Conservation (phyloP, 2,329 filamentous ascomycete species). For the Fusarium continuum region DNA sequence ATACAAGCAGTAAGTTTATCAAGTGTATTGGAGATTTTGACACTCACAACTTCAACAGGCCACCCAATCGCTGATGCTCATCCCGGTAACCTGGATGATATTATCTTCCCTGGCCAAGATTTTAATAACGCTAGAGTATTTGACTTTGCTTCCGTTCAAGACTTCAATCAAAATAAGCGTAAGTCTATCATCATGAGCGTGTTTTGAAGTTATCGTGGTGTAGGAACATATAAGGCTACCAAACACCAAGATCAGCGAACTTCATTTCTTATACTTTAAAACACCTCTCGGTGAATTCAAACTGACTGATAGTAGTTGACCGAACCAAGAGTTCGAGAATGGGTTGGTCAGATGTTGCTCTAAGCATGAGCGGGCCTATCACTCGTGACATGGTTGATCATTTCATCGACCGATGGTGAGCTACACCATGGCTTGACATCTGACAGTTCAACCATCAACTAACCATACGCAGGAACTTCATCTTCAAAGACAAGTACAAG, state of each 20-base stretch:
- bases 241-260: not conserved
- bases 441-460: not conserved
- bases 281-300: no score
- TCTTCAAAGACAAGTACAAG: slow-evolving; percentile 82
- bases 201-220: not conserved
- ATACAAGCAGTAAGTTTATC: slow-evolving; percentile 71
- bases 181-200: slow-evolving; percentile 23
- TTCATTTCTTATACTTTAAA: not conserved
- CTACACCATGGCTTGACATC: fast-evolving
- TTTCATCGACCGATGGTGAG: slow-evolving; percentile 82
- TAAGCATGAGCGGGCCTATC: slow-evolving; percentile 79
- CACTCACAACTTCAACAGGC: slow-evolving; percentile 45
- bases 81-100: slow-evolving; percentile 76
- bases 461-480: slow-evolving; percentile 71
- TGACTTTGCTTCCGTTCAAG: slow-evolving; percentile 79
- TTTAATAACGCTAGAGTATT: slow-evolving; percentile 90
- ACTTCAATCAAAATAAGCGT: slow-evolving; percentile 86
- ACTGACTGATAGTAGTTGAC: slow-evolving; percentile 62
- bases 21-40: not conserved
- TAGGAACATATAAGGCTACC: not conserved
- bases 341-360: slow-evolving; percentile 90
- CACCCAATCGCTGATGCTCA: slow-evolving; percentile 88
- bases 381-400: slow-evolving; percentile 79
- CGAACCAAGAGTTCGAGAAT: slow-evolving; percentile 82
- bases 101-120: slow-evolving; percentile 88